Evolutionary conservation across 140 eudicot species (phyloP).

Genomic region (Ambrosia hybrid): DNA sequence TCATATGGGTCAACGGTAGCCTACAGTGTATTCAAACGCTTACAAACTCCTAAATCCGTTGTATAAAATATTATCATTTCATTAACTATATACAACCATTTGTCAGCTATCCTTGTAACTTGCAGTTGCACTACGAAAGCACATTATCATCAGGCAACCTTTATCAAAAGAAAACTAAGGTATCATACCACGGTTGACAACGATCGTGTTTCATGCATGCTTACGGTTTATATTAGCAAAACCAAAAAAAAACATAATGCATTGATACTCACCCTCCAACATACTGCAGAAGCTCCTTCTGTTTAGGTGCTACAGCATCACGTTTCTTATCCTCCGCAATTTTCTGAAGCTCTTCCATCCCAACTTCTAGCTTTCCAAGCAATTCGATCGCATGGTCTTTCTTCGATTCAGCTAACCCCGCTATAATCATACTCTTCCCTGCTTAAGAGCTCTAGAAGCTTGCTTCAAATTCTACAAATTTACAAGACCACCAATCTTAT

Average conservation of each 20-base stretch:
- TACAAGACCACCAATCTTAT: slow-evolving; percentile 20
- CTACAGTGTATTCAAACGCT: not conserved
- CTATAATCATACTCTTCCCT: slow-evolving; percentile 73
- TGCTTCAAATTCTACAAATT: slow-evolving; percentile 76
- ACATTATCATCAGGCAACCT: no score
- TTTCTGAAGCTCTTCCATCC: slow-evolving; percentile 79
- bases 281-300: slow-evolving; percentile 85
- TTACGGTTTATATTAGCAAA: no score
- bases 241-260: not conserved
- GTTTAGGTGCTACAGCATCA: slow-evolving; percentile 80
- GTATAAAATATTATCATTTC: no score
- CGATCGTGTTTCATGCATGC: no score
- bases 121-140: no score
- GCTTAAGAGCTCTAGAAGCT: slow-evolving; percentile 78
- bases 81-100: no score
- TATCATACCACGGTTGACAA: no score
- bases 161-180: no score
- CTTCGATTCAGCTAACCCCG: slow-evolving; percentile 90
- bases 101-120: no score
- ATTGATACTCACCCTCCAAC: slow-evolving; percentile 82
- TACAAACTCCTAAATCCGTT: slow-evolving; percentile 1
- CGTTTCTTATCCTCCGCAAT: slow-evolving; percentile 81
- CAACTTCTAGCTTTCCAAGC: slow-evolving; percentile 82
- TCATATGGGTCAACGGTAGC: no score
- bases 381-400: slow-evolving; percentile 81